These are phyloP conservation scores for Chernovozyma sophiae-reginae DNA, from an alignment of 1,139 yeast species.

Conservation along the genomic window DNA sequence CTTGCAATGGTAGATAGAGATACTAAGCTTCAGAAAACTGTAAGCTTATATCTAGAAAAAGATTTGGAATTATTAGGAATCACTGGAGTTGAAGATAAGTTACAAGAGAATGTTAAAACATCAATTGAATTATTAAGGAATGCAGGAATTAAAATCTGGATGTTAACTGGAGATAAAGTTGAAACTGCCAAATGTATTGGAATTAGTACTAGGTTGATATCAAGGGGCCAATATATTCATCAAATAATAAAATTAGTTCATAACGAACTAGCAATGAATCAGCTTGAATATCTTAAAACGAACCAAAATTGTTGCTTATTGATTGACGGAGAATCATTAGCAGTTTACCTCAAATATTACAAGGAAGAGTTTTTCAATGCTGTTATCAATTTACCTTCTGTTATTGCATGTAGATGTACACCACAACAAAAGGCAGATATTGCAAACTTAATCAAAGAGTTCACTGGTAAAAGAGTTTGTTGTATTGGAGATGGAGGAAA, in stretches of 20 bases:
- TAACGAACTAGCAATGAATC: slow-evolving; percentile 63
- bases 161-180: slow-evolving; percentile 98
- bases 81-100: slow-evolving; percentile 96
- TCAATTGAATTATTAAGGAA: slow-evolving; percentile 88
- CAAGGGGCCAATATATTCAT: slow-evolving; percentile 92
- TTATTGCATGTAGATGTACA: slow-evolving; percentile 95
- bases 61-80: slow-evolving; percentile 85
- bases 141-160: slow-evolving; percentile 98
- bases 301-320: slow-evolving; percentile 74
- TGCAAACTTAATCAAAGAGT: slow-evolving; percentile 69
- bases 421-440: slow-evolving; percentile 99
- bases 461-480: slow-evolving; percentile 86
- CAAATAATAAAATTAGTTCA: slow-evolving; percentile 65
- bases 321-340: slow-evolving; percentile 92
- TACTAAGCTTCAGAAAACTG: slow-evolving; percentile 60
- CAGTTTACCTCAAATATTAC: slow-evolving; percentile 58
- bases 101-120: slow-evolving; percentile 86
- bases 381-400: slow-evolving; percentile 80
- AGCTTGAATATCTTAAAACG: slow-evolving; percentile 64
- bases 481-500: slow-evolving; percentile 99
- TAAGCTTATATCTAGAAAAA: slow-evolving; percentile 68
- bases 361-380: slow-evolving; percentile 70
- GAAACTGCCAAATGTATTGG: slow-evolving; percentile 98
- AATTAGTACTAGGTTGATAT: slow-evolving; percentile 84
- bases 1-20: slow-evolving; percentile 80